These are phyloP conservation scores for Camelina neglecta DNA, from an alignment of 345 rosid species.

Conservation along the genomic window DNA sequence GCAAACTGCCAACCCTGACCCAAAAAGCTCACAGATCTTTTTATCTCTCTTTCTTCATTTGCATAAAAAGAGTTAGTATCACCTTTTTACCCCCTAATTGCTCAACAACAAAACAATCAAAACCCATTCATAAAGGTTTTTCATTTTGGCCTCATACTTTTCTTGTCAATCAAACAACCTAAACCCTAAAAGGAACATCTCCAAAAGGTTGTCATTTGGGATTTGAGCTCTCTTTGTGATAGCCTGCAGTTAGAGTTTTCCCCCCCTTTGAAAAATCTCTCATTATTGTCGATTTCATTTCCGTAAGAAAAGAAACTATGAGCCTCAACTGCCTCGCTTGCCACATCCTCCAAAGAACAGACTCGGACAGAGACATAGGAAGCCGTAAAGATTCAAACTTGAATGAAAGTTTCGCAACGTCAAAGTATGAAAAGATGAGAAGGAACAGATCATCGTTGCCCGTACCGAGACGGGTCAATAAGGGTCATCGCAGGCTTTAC, in stretches of 20 bases:
- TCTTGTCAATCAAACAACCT: conserved; percentile 31
- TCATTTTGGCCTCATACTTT: neutral
- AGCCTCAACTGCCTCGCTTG: conserved; percentile 70
- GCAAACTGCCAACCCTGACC: neutral
- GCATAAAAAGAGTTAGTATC: neutral
- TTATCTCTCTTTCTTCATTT: neutral
- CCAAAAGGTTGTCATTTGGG: conserved; percentile 15
- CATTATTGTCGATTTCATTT: neutral
- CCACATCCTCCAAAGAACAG: conserved; percentile 47
- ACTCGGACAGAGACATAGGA: conserved; percentile 36
- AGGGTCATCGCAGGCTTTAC: conserved; percentile 48
- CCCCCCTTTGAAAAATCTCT: neutral
- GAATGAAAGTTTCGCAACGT: conserved; percentile 49
- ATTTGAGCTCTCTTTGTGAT: conserved; percentile 4
- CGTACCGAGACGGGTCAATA: conserved; percentile 45
- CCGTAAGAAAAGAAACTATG: conserved; percentile 43
- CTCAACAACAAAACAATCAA: conserved; percentile 18
- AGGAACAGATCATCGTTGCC: conserved; percentile 36
- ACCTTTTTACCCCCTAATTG: neutral
- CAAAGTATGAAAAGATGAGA: conserved; percentile 33
- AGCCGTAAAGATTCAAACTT: conserved; percentile 48
- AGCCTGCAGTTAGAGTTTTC: neutral
- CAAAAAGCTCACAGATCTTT: neutral
- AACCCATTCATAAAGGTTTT: conserved; percentile 16
- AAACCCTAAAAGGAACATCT: conserved; percentile 25